These are phyloP conservation scores for Alliaria petiolata DNA, from an alignment of 345 rosid species.

Conservation along the genomic window DNA sequence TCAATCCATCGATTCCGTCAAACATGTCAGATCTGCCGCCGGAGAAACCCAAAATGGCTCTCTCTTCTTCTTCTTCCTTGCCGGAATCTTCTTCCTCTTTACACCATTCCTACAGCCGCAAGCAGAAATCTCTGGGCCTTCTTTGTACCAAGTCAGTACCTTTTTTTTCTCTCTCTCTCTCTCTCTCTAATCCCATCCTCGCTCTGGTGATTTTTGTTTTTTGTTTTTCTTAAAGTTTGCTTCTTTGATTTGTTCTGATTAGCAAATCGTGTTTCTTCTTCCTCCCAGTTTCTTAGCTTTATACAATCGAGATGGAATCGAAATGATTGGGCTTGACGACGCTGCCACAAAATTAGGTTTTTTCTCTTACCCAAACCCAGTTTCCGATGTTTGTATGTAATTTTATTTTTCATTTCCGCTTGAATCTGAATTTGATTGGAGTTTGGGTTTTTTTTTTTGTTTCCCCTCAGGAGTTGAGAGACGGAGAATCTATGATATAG, in stretches of 20 bases:
- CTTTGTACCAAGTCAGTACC: constrained; percentile 69
- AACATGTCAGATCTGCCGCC: constrained; percentile 30
- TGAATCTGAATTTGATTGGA: not conserved
- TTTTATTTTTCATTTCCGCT: not conserved
- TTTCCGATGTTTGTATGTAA: not conserved
- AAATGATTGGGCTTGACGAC: constrained; percentile 74
- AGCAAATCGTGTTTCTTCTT: not conserved
- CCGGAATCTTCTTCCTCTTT: constrained; percentile 51
- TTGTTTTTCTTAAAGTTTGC: not conserved
- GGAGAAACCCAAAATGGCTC: constrained; percentile 2
- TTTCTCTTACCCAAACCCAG: not conserved
- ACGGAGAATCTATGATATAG: constrained; percentile 85
- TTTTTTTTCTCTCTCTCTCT: too few relatives aligned
- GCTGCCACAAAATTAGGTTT: constrained; percentile 76
- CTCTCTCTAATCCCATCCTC: not conserved
- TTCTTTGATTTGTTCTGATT: not conserved
- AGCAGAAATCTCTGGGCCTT: constrained; percentile 90
- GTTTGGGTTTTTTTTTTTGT: not conserved
- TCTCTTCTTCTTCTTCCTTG: constrained; percentile 24
- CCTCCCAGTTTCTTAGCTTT: constrained; percentile 62
- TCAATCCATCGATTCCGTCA: not conserved
- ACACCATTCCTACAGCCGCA: constrained; percentile 67
- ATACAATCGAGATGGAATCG: constrained; percentile 63
- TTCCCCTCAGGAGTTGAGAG: constrained; percentile 86
- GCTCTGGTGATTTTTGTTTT: not conserved